Evolutionary conservation across 352 stramenopile genomes (phyloP), one percentile per base, ranked within the genome.

Genomic region (Saprolegnia diclina): DNA sequence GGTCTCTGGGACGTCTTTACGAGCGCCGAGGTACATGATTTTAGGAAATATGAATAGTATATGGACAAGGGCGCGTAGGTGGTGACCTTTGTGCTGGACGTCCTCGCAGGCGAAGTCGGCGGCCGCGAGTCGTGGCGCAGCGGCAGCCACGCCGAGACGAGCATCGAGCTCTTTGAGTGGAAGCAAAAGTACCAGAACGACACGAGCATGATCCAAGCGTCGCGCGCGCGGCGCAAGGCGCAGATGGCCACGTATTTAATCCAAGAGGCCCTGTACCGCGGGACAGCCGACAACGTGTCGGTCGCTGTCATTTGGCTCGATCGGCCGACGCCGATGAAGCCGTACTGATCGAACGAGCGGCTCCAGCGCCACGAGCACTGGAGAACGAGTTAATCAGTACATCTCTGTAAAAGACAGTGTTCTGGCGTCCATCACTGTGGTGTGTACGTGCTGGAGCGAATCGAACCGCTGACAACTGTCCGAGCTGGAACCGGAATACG

Each of bases 1-100:
- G 93, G 93, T 0, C 77, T 98, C 2, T 98, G 92, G 92, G 93
- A 98, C 65, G 91, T 98, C 29, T 97, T 98, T 67, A 90, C 78
- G 13, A 96, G 83, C 62, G 88, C 96, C 40, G 87, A 97, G 67
- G 65, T 71, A 48, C 19, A n/a, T 21, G n/a, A n/a, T n/a, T n/a
- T n/a, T n/a, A n/a, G n/a, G n/a, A n/a, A n/a, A n/a, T n/a, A n/a
- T n/a, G n/a, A n/a, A n/a, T n/a, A n/a, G n/a, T n/a, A n/a, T n/a
- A n/a, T 67, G 13, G 6, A 5, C 63, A 4, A 26, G 7, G 13
- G 13, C 19, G 11, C 3, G 19, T 59, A 67, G 62, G 90, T 92
- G 19, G 87, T 97, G 18, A 86, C 87, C 40, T 98, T 97, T 73
- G 90, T 97, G 42, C 82, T 94, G 59, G 82, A 95, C 54, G 84